phyloP scores from a whole-genome alignment of 2,329 filamentous ascomycete genomes.

The Colletotrichum sp. region DNA sequence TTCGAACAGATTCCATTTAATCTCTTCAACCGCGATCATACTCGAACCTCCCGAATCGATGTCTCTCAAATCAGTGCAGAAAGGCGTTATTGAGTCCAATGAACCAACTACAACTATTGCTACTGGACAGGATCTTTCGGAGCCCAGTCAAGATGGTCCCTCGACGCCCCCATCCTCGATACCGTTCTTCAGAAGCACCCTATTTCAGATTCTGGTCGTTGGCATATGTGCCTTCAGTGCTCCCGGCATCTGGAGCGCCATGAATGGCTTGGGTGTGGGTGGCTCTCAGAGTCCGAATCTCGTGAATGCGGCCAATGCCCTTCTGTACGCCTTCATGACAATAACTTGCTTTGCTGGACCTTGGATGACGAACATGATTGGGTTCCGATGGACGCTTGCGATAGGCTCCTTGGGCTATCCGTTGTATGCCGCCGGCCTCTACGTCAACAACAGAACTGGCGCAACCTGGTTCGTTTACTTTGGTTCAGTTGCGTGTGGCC shows the following conservation, averaged over 20 bases:
- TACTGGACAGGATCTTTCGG: background rate
- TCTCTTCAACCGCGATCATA: background rate
- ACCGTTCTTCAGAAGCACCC: conserved; percentile 30
- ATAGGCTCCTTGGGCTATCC: conserved; percentile 63
- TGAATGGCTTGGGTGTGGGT: conserved; percentile 43
- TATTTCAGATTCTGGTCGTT: conserved; percentile 45
- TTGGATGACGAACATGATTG: conserved; percentile 40
- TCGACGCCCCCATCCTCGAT: background rate
- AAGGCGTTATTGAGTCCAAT: background rate
- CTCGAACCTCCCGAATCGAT: background rate
- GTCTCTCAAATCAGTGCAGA: background rate
- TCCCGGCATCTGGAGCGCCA: conserved; percentile 47
- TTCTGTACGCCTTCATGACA: conserved; percentile 50
- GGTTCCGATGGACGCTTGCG: conserved; percentile 40
- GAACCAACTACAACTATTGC: background rate
- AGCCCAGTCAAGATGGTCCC: background rate
- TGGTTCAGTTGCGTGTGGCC: conserved; percentile 38
- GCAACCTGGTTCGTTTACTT: conserved; percentile 44
- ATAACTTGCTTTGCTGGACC: conserved; percentile 45
- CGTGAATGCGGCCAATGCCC: conserved; percentile 49
- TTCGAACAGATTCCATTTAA: background rate
- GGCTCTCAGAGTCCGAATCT: conserved; percentile 45
- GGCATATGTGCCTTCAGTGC: conserved; percentile 44
- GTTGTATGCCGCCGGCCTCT: conserved; percentile 63
- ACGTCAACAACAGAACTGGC: conserved; percentile 65